Conservation (phyloP, 1,284 basidiomycete genomes). For the Naganishia sp. region DNA sequence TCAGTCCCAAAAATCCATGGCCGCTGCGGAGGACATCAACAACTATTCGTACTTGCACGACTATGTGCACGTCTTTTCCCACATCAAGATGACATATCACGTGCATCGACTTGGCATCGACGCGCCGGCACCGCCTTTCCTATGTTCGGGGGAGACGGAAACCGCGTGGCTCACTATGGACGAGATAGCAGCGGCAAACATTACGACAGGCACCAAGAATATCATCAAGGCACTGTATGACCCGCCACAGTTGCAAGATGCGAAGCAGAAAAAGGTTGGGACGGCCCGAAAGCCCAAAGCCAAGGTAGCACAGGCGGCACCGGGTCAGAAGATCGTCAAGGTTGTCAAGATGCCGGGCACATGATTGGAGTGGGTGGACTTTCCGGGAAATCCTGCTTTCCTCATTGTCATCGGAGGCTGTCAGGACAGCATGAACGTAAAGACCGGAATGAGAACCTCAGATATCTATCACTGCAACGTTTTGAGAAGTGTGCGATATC, state of each 20-base stretch:
- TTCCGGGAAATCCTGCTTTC: too few species aligned
- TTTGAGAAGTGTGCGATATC: too few species aligned
- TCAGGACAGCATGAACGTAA: too few species aligned
- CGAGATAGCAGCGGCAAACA: conserved; percentile 43
- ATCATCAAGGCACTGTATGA: conserved; percentile 50
- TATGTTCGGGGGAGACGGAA: conserved; percentile 8
- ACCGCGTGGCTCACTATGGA: conserved; percentile 42
- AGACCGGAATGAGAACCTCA: too few species aligned
- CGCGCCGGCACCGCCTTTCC: conserved; percentile 8
- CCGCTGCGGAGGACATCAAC: neutral
- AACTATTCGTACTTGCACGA: conserved; percentile 55
- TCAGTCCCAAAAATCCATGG: neutral
- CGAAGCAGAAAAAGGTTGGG: conserved; percentile 14
- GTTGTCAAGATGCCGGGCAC: conserved; percentile 23
- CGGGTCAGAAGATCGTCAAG: conserved; percentile 17
- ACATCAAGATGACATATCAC: conserved; percentile 86
- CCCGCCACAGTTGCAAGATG: conserved; percentile 8
- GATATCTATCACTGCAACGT: too few species aligned
- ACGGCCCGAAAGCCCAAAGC: neutral
- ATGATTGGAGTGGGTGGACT: neutral
- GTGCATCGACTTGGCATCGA: conserved; percentile 52
- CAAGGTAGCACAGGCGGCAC: neutral
- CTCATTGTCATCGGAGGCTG: too few species aligned
- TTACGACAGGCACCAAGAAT: conserved; percentile 55
- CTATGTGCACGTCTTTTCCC: conserved; percentile 82